Conservation (phyloP, 2,329 filamentous ascomycete species). For the Elsinoe necatrix region DNA sequence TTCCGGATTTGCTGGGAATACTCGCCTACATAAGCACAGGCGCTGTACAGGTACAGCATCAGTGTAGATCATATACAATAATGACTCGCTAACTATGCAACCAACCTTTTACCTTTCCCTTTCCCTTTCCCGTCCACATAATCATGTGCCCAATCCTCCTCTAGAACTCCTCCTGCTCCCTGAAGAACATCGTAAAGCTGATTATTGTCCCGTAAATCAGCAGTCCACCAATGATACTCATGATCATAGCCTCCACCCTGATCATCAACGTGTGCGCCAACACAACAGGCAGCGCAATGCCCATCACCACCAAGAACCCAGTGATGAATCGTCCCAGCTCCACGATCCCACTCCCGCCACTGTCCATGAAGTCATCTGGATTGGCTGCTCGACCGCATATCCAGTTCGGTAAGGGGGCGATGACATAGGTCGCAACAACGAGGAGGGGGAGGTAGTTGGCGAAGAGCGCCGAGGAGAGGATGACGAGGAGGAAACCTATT, state of each 20-base stretch:
- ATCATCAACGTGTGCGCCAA: constrained; percentile 84
- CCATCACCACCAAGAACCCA: constrained; percentile 94
- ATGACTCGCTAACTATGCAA: constrained; percentile 1
- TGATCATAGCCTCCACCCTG: constrained; percentile 74
- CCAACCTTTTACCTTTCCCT: not conserved
- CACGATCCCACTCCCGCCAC: constrained; percentile 70
- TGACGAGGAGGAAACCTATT: constrained; percentile 96
- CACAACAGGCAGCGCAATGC: constrained; percentile 80
- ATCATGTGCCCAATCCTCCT: not conserved
- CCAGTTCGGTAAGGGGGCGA: constrained; percentile 95
- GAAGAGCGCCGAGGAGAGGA: constrained; percentile 93
- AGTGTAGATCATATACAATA: constrained; percentile 16
- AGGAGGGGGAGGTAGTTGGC: constrained; percentile 90
- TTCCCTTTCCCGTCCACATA: not conserved
- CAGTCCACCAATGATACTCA: constrained; percentile 86
- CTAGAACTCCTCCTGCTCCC: constrained; percentile 92
- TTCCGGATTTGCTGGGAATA: constrained; percentile 2
- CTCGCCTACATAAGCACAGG: not conserved
- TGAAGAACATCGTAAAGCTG: constrained; percentile 96
- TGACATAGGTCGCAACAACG: constrained; percentile 88
- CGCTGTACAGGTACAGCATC: constrained; percentile 4
- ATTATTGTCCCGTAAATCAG: constrained; percentile 98
- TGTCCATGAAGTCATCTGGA: constrained; percentile 91
- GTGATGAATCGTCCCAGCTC: constrained; percentile 92
- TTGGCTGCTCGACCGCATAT: constrained; percentile 81